phyloP scores from a whole-genome alignment of 2,329 filamentous ascomycete species.

The Chrysoporthe cubensis region DNA sequence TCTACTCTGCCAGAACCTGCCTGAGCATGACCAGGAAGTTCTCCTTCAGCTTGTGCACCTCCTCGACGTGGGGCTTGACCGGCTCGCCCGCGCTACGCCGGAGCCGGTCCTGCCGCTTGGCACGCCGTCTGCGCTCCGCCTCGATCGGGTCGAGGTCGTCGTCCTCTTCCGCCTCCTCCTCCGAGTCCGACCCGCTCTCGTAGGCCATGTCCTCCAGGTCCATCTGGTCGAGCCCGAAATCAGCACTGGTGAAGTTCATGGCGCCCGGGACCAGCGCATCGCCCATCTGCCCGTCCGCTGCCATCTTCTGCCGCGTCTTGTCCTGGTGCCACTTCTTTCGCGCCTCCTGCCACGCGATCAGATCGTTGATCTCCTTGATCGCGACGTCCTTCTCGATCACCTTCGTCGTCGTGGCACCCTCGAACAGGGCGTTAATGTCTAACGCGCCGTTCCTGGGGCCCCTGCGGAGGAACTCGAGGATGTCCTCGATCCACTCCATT shows the following conservation, averaged over 20 bases:
- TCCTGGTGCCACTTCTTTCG: slow-evolving; percentile 98
- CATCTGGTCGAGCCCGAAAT: slow-evolving; percentile 88
- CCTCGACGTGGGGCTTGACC: slow-evolving; percentile 74
- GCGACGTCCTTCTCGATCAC: slow-evolving; percentile 73
- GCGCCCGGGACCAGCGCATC: slow-evolving; percentile 57
- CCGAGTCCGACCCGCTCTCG: slow-evolving; percentile 64
- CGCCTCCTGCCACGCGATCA: slow-evolving; percentile 93
- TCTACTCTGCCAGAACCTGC: slow-evolving; percentile 75
- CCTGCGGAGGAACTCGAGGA: slow-evolving; percentile 87
- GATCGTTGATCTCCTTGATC: slow-evolving; percentile 77
- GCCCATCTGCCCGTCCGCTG: slow-evolving; percentile 68
- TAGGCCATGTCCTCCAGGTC: slow-evolving; percentile 87
- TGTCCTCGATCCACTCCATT: slow-evolving; percentile 97
- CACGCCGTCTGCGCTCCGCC: slow-evolving; percentile 78
- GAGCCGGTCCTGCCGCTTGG: slow-evolving; percentile 78
- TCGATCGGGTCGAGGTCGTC: slow-evolving; percentile 87
- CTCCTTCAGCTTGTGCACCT: slow-evolving; percentile 79
- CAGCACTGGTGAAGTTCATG: slow-evolving; percentile 71
- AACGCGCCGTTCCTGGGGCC: slow-evolving; percentile 85
- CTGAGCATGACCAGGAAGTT: slow-evolving; percentile 83
- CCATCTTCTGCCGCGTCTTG: slow-evolving; percentile 99
- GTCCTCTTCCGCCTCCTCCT: slow-evolving; percentile 70
- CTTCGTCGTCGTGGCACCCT: slow-evolving; percentile 71
- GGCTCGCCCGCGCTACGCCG: slow-evolving; percentile 83
- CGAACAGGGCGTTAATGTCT: slow-evolving; percentile 92